Evolutionary conservation across 441 rosid genomes (phyloP).

Genomic region (Aquilaria agallochum): DNA sequence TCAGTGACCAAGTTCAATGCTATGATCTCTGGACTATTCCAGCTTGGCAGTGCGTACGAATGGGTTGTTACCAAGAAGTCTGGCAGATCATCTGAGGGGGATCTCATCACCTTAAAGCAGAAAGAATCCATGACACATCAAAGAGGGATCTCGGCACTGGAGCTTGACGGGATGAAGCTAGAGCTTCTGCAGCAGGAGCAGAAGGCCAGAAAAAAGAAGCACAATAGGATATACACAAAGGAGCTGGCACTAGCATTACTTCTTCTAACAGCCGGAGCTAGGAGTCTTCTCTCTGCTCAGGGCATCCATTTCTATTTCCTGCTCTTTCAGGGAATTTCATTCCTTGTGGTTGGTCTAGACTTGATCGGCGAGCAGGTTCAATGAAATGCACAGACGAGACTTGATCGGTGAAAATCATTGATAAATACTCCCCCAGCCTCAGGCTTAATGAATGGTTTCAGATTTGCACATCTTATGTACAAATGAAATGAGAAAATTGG

Average conservation of each 20-base stretch:
- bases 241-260: constrained; percentile 84
- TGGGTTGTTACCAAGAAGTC: constrained; percentile 98
- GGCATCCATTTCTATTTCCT: constrained; percentile 97
- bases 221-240: constrained; percentile 76
- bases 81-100: constrained; percentile 92
- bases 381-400: constrained; percentile 23
- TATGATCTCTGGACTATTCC: constrained; percentile 93
- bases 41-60: constrained; percentile 93
- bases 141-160: constrained; percentile 50
- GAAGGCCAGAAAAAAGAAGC: constrained; percentile 53
- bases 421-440: not conserved
- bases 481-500: not conserved
- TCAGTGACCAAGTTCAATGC: constrained; percentile 97
- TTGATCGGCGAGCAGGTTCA: constrained; percentile 89
- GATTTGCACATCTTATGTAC: not conserved
- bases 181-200: constrained; percentile 44
- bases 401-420: constrained; percentile 22
- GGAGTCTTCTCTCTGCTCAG: constrained; percentile 88
- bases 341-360: constrained; percentile 88
- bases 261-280: constrained; percentile 72
- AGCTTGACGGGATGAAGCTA: constrained; percentile 47
- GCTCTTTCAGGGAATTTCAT: constrained; percentile 89
- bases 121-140: constrained; percentile 22
- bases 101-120: constrained; percentile 52
- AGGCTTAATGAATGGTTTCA: not conserved